Evolutionary conservation across 2,329 filamentous ascomycete genomes (phyloP).

Genomic region (Colletotrichum eleusines): DNA sequence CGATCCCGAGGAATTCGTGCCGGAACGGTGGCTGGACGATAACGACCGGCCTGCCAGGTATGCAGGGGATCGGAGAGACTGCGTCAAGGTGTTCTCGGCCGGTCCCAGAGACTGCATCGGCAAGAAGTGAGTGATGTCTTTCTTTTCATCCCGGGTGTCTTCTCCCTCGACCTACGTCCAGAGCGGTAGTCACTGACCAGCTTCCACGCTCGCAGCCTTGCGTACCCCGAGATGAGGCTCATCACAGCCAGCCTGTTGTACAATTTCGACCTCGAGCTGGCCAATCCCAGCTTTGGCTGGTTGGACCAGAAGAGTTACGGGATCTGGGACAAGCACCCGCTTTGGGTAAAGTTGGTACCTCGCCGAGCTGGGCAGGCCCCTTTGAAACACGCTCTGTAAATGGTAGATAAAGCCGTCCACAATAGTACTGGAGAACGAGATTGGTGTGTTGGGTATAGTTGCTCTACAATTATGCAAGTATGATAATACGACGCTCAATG

Average conservation of each 20-base stretch:
- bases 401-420: too few relatives aligned
- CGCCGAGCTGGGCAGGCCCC: background rate
- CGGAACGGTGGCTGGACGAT: conserved; percentile 57
- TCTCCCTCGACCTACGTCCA: background rate
- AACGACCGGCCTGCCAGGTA: conserved; percentile 14
- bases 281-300: conserved; percentile 52
- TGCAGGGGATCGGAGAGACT: conserved; percentile 21
- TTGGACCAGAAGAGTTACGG: conserved; percentile 44
- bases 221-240: conserved; percentile 62
- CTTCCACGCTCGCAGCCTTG: conserved; percentile 50
- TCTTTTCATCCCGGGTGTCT: background rate
- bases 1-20: conserved; percentile 58
- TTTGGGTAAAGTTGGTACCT: conserved; percentile 28
- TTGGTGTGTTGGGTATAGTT: too few relatives aligned
- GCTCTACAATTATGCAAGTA: too few relatives aligned
- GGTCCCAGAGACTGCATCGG: conserved; percentile 65
- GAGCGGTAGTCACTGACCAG: background rate
- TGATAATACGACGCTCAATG: too few relatives aligned
- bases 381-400: background rate
- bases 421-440: too few relatives aligned
- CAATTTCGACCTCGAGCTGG: conserved; percentile 59
- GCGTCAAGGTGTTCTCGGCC: conserved; percentile 60
- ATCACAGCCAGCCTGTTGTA: conserved; percentile 59
- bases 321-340: conserved; percentile 38
- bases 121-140: conserved; percentile 54